phyloP scores from a whole-genome alignment of 202 grass and related monocot genomes.

The Miscanthus sacchariflorus region DNA sequence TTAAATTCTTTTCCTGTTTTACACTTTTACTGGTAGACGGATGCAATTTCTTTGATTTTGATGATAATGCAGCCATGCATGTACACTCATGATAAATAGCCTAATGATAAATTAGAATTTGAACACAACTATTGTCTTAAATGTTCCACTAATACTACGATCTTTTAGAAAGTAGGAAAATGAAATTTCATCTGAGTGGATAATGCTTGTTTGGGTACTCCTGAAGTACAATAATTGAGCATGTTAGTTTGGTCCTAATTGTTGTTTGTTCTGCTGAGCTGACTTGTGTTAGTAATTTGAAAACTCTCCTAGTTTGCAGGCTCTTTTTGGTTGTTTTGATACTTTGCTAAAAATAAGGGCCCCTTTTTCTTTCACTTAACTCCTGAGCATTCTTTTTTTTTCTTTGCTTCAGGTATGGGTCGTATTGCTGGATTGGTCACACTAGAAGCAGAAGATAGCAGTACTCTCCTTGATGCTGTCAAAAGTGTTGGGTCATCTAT shows the following conservation, averaged over 20 bases:
- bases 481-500: slow-evolving; percentile 71
- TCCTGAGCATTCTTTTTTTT: slow-evolving; percentile 1
- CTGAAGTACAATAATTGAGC: slow-evolving; percentile 13
- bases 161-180: not conserved
- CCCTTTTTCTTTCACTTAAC: slow-evolving; percentile 10
- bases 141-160: slow-evolving; percentile 8
- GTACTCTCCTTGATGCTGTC: slow-evolving; percentile 71
- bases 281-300: not conserved
- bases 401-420: slow-evolving; percentile 74
- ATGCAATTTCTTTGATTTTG: slow-evolving; percentile 6
- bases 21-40: not conserved
- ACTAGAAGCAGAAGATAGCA: slow-evolving; percentile 80
- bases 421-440: slow-evolving; percentile 86
- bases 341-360: not conserved
- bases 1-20: not conserved
- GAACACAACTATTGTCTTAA: slow-evolving; percentile 3
- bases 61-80: not conserved
- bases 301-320: not conserved
- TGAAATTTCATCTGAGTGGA: not conserved
- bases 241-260: slow-evolving; percentile 15
- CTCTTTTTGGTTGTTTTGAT: not conserved
- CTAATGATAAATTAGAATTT: not conserved
- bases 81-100: not conserved
- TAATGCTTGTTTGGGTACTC: slow-evolving; percentile 17
- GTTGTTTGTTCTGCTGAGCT: slow-evolving; percentile 26